Percentiles rank a stretch among this genome's conserved stretches.
Conservation (phyloP, 129 eudicot species). For the Saposhnikovia divaricata region DNA sequence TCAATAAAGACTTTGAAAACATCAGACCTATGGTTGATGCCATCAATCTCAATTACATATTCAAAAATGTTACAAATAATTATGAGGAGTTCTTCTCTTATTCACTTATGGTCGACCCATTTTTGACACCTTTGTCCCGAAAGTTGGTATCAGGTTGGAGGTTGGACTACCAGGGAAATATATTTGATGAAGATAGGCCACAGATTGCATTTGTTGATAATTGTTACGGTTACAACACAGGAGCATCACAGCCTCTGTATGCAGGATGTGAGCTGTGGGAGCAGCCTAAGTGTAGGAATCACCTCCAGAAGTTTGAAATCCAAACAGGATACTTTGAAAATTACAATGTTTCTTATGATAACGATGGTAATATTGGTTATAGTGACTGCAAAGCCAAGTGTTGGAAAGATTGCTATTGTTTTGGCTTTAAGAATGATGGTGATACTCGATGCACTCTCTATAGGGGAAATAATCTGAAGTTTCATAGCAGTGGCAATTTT, state of each 20-base stretch:
- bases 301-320: not conserved
- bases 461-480: conserved; percentile 9
- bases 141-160: conserved; percentile 1
- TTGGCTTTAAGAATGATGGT: conserved; percentile 19
- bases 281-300: conserved; percentile 16
- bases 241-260: not conserved
- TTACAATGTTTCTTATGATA: not conserved
- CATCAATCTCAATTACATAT: conserved; percentile 4
- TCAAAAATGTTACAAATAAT: conserved; percentile 16
- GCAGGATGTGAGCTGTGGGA: conserved; percentile 18
- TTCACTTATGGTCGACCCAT: not conserved
- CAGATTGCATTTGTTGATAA: conserved; percentile 5
- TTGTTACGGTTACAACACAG: conserved; percentile 22
- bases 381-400: conserved; percentile 42
- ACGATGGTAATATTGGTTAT: conserved; percentile 19
- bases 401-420: conserved; percentile 40
- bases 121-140: not conserved
- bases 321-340: conserved; percentile 6
- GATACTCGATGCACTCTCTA: conserved; percentile 20
- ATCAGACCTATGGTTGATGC: not conserved
- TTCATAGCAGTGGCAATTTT: conserved; percentile 17
- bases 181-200: not conserved
- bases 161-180: conserved; percentile 20
- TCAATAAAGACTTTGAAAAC: conserved; percentile 6
- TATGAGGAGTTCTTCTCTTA: conserved; percentile 16